These are phyloP conservation scores for Viola odorata DNA, from an alignment of 345 rosid genomes.

Conservation along the genomic window DNA sequence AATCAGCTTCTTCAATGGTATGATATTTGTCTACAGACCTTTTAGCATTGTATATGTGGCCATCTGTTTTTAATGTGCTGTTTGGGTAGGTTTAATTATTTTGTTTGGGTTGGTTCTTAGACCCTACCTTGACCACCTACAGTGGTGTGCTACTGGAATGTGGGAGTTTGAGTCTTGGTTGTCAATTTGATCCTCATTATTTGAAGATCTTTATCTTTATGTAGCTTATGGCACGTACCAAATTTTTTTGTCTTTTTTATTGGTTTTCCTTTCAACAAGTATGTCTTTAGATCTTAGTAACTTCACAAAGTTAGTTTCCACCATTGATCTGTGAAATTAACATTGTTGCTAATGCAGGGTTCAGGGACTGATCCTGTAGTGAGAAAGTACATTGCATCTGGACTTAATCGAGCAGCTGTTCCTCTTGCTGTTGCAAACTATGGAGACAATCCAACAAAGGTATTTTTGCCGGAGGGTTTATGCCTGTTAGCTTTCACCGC, in stretches of 20 bases:
- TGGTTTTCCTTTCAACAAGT: too few relatives aligned
- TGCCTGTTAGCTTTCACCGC: neutral
- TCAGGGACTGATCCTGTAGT: conserved; percentile 49
- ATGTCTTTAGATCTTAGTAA: too few relatives aligned
- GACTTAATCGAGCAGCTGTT: conserved; percentile 67
- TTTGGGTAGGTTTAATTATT: neutral
- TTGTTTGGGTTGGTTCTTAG: too few relatives aligned
- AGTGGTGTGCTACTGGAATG: too few relatives aligned
- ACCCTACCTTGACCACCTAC: too few relatives aligned
- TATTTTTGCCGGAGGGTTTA: conserved; percentile 10
- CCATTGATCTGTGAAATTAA: neutral
- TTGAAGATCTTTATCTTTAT: too few relatives aligned
- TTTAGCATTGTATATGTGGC: too few relatives aligned
- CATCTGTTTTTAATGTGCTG: neutral
- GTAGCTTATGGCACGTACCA: too few relatives aligned
- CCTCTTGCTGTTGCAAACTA: conserved; percentile 66
- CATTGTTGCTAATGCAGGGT: conserved; percentile 38
- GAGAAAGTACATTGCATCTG: conserved; percentile 59
- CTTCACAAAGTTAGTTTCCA: too few relatives aligned
- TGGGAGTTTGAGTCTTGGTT: too few relatives aligned
- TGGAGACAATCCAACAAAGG: conserved; percentile 88
- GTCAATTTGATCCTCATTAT: too few relatives aligned
- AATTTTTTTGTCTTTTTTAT: too few relatives aligned
- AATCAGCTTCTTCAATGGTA: conserved; percentile 47
- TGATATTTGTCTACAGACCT: neutral